A percentile compares a stretch with the other conserved stretches of the same genome.
Evolutionary conservation across 1,284 basidiomycete genomes (phyloP).

Genomic region (Ceraceosorus guamensis): DNA sequence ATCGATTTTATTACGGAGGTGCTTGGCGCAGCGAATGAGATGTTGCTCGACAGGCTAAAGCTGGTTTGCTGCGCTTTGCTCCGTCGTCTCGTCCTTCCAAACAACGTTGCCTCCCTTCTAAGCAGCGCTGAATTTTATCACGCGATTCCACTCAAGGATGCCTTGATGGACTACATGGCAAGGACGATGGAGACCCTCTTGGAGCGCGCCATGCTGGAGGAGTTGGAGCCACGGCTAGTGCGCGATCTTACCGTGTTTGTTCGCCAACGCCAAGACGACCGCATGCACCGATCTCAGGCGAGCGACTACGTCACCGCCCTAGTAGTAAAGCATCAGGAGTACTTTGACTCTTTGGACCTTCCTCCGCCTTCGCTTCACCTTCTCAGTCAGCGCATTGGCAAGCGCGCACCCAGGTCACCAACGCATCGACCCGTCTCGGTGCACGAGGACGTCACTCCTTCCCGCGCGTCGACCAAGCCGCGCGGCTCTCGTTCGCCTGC

Average conservation of each 20-base stretch:
- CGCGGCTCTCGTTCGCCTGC: constrained; percentile 22
- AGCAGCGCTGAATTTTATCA: constrained; percentile 74
- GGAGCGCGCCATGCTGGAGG: constrained; percentile 69
- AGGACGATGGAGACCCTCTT: constrained; percentile 81
- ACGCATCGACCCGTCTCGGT: constrained; percentile 1
- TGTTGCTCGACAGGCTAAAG: constrained; percentile 76
- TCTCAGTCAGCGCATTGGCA: constrained; percentile 33
- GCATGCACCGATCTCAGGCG: constrained; percentile 63
- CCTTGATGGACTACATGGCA: constrained; percentile 73
- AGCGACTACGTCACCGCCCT: constrained; percentile 57
- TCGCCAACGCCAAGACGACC: constrained; percentile 60
- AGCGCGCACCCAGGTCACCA: constrained; percentile 8
- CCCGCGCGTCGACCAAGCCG: neutral
- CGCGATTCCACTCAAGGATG: constrained; percentile 62
- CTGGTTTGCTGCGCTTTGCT: constrained; percentile 64
- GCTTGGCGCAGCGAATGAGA: constrained; percentile 77
- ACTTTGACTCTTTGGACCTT: constrained; percentile 74
- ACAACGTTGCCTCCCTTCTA: constrained; percentile 75
- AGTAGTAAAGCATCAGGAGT: constrained; percentile 64
- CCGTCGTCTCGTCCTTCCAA: constrained; percentile 59
- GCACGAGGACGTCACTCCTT: neutral
- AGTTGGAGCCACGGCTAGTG: constrained; percentile 62
- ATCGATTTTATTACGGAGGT: constrained; percentile 83
- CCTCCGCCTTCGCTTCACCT: constrained; percentile 55
- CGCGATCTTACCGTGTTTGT: constrained; percentile 63